Base-by-base conservation (phyloP, 202 grass and related monocot species). In the Setaria italica region DNA sequence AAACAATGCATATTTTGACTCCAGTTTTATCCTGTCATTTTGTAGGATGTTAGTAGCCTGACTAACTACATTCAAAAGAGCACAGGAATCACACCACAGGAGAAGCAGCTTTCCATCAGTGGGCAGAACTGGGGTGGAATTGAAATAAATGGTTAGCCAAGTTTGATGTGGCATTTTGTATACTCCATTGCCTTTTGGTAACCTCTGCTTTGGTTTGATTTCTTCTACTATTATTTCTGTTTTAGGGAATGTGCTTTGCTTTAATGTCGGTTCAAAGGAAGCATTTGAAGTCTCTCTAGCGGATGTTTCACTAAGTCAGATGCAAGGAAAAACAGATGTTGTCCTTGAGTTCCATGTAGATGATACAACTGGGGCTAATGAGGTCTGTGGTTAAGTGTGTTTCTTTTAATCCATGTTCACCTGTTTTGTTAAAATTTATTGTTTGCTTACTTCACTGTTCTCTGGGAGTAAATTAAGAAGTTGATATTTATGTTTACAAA, bases 281-380 rank as follows among this genome's bases (percentile, higher is more conserved):
- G 93, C 91, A 83, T 96, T 99, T 89, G 91, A 99, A 74, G 88
- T 99, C 29, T 99, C 96, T 80, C 70, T 99, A 89, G 91, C 93
- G 43, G 93, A 99, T 83, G 96, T 99, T 84, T 87, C 96, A 9
- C 93, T 94, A 72, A 88, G 86, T 42, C 93, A 96, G 72, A 83
- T 96, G 86, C 93, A 99, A 88, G 96, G 93, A 69, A 99, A 99
- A 90, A 99, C 91, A 83, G 93, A 99, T 85, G 93, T 94, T 60
- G 84, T 94, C 67, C 88, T 99, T 30, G 96, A 99, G 76, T 99
- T 99, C 80, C 96, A 96, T 85, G 90, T 99, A 14, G 96, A 99
- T 92, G 96, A 99, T 85, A 99, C 96, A 78, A 94, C 96, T 67
- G 91, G 93, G 53, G 93, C 87, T 88, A 95, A 92, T 79, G 96